phyloP scores from a whole-genome alignment of 306 rosid species.

The Vachellia pachyceras region DNA sequence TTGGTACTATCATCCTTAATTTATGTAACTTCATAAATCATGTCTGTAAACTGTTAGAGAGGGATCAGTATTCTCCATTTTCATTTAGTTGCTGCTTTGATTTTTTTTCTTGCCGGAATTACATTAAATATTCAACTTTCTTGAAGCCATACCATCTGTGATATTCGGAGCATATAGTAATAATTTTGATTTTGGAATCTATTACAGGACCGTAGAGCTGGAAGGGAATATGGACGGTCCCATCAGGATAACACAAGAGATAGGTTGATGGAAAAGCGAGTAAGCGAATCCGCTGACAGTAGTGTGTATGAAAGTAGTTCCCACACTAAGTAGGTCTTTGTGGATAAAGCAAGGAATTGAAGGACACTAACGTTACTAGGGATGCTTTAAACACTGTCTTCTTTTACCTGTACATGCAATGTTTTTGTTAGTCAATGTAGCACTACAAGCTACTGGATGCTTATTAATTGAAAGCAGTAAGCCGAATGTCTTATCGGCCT shows the following conservation, averaged over 20 bases:
- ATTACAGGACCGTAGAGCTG: conserved; percentile 25
- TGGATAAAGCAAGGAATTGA: conserved; percentile 55
- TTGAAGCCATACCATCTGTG: background rate
- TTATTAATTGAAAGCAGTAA: background rate
- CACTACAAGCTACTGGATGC: background rate
- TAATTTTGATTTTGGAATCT: conserved; percentile 1
- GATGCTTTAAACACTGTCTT: conserved; percentile 28
- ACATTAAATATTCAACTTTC: background rate
- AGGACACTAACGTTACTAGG: conserved; percentile 27
- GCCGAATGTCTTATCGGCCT: too few relatives aligned
- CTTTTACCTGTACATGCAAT: conserved; percentile 37
- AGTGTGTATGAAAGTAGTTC: conserved; percentile 56
- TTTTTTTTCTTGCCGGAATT: conserved; percentile 12
- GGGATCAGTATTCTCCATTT: background rate
- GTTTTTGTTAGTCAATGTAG: conserved; percentile 5
- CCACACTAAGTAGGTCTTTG: conserved; percentile 38
- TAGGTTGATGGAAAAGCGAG: conserved; percentile 11
- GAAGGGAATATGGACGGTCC: conserved; percentile 19
- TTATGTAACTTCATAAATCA: background rate
- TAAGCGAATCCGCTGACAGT: background rate
- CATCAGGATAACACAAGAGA: background rate
- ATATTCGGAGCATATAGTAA: background rate
- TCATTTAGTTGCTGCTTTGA: background rate
- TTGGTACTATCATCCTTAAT: background rate
- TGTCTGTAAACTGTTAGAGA: background rate